Evolutionary conservation across 2,329 filamentous ascomycete species (phyloP).

Genomic region (Clarireedia monteithiana): DNA sequence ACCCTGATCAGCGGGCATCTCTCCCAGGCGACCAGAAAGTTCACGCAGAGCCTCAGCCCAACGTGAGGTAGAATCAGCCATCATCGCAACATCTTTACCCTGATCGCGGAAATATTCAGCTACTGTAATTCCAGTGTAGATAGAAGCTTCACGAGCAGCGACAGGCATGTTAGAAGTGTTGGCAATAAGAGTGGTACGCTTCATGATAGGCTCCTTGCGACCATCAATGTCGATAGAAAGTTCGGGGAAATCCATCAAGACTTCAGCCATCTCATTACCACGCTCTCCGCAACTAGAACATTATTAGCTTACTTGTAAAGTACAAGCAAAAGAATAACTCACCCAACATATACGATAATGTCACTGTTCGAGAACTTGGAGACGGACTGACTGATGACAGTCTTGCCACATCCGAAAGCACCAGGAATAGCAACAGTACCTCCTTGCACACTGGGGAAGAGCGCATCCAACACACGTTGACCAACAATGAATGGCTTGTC

Average conservation of each 20-base stretch:
- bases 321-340: neutral
- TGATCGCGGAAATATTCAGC: slow-evolving; percentile 97
- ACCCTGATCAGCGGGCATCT: slow-evolving; percentile 99
- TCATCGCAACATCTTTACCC: slow-evolving; percentile 97
- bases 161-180: slow-evolving; percentile 99
- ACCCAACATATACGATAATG: slow-evolving; percentile 93
- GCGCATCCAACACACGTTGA: slow-evolving; percentile 89
- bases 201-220: slow-evolving; percentile 98
- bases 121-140: slow-evolving; percentile 84
- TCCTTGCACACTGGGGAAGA: slow-evolving; percentile 94
- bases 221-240: slow-evolving; percentile 91
- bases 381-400: slow-evolving; percentile 95
- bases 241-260: slow-evolving; percentile 99
- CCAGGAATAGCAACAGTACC: slow-evolving; percentile 97
- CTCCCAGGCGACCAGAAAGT: slow-evolving; percentile 94
- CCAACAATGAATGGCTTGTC: slow-evolving; percentile 91
- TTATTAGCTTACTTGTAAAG: neutral
- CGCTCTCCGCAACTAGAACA: slow-evolving; percentile 56
- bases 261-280: slow-evolving; percentile 99
- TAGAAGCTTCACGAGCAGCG: slow-evolving; percentile 94
- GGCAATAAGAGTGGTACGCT: slow-evolving; percentile 95
- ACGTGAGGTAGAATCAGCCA: slow-evolving; percentile 96
- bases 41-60: slow-evolving; percentile 99
- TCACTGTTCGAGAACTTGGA: slow-evolving; percentile 99
- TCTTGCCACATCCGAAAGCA: slow-evolving; percentile 98